phyloP scores from a whole-genome alignment of 2,329 filamentous ascomycete species.

The Cordyceps cateniannulata region DNA sequence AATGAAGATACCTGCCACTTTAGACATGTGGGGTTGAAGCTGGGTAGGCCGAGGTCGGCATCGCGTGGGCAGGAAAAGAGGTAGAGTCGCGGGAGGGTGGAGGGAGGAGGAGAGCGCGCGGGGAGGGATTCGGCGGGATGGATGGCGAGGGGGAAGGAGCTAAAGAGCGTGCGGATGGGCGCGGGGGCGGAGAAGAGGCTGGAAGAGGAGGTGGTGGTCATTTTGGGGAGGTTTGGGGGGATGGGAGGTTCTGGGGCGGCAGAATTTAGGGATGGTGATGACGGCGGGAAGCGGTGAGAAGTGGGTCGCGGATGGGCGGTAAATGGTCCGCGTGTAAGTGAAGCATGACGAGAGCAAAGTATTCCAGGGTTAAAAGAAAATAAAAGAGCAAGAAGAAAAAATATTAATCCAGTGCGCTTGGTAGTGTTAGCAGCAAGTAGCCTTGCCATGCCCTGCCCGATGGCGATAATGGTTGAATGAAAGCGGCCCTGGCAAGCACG shows the following conservation, averaged over 20 bases:
- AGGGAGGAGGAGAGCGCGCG: slow-evolving; percentile 41
- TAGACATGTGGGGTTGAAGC: slow-evolving; percentile 86
- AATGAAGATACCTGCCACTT: slow-evolving; percentile 77
- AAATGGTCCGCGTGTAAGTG: not conserved
- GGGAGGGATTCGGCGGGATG: slow-evolving; percentile 74
- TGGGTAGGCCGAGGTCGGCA: slow-evolving; percentile 56
- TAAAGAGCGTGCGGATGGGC: slow-evolving; percentile 77
- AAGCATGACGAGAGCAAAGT: no score
- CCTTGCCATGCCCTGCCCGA: no score
- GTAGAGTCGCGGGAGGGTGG: slow-evolving; percentile 54
- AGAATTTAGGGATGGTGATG: not conserved
- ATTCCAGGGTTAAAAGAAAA: no score
- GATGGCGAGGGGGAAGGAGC: slow-evolving; percentile 70
- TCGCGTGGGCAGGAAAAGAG: slow-evolving; percentile 67
- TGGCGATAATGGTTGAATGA: no score
- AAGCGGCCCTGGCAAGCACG: no score
- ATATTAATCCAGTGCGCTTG: no score
- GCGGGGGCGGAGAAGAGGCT: slow-evolving; percentile 55
- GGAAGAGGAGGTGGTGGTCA: not conserved
- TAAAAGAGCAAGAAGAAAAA: no score
- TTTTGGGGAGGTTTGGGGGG: not conserved
- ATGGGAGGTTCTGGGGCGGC: not conserved
- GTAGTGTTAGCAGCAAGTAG: no score
- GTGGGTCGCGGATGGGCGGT: not conserved
- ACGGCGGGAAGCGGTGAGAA: not conserved